phyloP scores from a whole-genome alignment of 805 yeast species.

The Scheffersomyces lignosus region DNA sequence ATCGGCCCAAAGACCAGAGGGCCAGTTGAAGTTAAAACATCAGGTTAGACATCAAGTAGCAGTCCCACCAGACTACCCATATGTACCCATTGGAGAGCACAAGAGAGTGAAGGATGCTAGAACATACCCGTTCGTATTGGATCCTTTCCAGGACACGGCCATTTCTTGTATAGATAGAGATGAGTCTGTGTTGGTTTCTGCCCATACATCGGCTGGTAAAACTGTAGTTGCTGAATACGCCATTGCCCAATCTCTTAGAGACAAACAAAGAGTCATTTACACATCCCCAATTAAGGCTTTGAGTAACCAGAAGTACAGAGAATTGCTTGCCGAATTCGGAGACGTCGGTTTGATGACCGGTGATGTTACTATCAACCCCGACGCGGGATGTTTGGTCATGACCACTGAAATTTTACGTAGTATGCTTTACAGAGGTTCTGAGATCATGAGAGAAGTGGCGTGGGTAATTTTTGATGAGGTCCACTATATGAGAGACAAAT shows the following conservation, averaged over 20 bases:
- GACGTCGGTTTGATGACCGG: constrained; percentile 99
- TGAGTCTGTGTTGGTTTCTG: constrained; percentile 94
- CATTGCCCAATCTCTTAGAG: constrained; percentile 89
- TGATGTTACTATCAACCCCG: constrained; percentile 97
- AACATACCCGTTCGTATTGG: constrained; percentile 87
- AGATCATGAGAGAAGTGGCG: constrained; percentile 97
- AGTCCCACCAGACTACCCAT: constrained; percentile 87
- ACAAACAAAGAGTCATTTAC: constrained; percentile 90
- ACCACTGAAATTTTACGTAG: constrained; percentile 96
- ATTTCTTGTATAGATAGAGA: constrained; percentile 93
- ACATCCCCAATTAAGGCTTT: constrained; percentile 95
- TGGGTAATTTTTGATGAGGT: constrained; percentile 99
- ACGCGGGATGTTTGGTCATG: constrained; percentile 97
- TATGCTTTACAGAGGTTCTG: constrained; percentile 97
- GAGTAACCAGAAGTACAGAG: constrained; percentile 93
- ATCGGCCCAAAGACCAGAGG: constrained; percentile 35
- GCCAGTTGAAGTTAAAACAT: constrained; percentile 70
- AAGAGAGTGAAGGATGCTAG: constrained; percentile 77
- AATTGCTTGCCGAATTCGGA: constrained; percentile 86
- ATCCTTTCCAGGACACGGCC: constrained; percentile 97
- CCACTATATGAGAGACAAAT: constrained; percentile 97
- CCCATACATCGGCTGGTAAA: constrained; percentile 97
- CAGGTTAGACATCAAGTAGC: constrained; percentile 98
- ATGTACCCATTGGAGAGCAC: constrained; percentile 86
- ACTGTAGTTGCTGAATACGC: constrained; percentile 98